phyloP scores from a whole-genome alignment of 345 rosid species.

The Iberis pinnata region DNA sequence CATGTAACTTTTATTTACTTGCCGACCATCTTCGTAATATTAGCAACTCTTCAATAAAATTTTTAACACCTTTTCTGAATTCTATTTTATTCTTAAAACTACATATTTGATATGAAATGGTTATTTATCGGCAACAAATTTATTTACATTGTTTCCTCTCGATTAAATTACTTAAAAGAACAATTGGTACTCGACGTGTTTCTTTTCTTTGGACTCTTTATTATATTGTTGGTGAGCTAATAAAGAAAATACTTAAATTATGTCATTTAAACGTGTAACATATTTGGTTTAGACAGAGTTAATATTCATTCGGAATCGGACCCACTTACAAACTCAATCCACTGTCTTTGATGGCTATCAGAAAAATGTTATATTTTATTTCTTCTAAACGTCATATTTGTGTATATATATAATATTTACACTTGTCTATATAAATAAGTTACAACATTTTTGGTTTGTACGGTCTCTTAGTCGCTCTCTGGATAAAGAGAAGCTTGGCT shows the following conservation, averaged over 20 bases:
- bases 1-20: not conserved
- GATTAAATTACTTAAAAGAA: too few species aligned
- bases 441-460: slow-evolving; percentile 2
- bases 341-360: slow-evolving; percentile 20
- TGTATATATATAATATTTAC: too few species aligned
- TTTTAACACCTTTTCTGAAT: slow-evolving; percentile 8
- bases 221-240: not conserved
- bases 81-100: too few species aligned
- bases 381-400: too few species aligned
- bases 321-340: slow-evolving; percentile 10
- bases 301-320: slow-evolving; percentile 8
- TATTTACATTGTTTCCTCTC: too few species aligned
- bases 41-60: not conserved
- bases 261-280: slow-evolving; percentile 18
- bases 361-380: too few species aligned
- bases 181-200: too few species aligned
- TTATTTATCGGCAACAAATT: not conserved
- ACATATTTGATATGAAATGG: not conserved
- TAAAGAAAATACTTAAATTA: not conserved
- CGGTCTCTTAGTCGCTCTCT: not conserved
- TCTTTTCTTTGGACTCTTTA: not conserved
- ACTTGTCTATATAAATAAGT: slow-evolving; percentile 1
- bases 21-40: slow-evolving; percentile 24
- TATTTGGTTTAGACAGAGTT: too few species aligned
- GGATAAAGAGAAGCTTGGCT: not conserved